Evolutionary conservation across 768 basidiomycete genomes (phyloP), one percentile per base, ranked within the genome.

Genomic region (Boletus rubroflammeus): DNA sequence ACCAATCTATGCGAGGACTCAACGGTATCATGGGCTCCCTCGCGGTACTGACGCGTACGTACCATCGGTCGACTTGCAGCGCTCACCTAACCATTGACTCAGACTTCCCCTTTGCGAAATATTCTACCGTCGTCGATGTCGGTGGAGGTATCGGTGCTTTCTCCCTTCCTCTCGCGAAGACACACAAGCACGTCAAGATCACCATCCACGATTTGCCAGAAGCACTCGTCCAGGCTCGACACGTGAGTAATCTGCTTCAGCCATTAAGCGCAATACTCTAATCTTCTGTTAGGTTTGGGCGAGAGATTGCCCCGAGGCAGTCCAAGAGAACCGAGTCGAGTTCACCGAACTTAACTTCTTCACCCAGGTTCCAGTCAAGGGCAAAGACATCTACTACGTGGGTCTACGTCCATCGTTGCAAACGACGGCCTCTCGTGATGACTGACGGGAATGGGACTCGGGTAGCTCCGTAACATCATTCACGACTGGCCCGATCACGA

Each of bases 401-500:
- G 15, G 72, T 54, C 17, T 23, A 23, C 3, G 19, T 39, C 5
- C 13, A 21, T 28, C 6, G 1, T 38, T 19, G 11, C 4, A 5
- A 5, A 13, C 10, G 1, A 17, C 15, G 9, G 1, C 11, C n/a
- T 19, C 6, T 36, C 21, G 21, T 5, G 35, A 45, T 29, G 28
- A 23, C 41, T 41, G 38, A 43, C 7, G 28, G 1, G 5, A 19
- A 35, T 14, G 15, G 29, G 3, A 14, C 6, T 40, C 28, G 21
- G 19, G 8, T 42, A 64, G 62, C 62, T 62, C 21, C 62, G 62
- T 29, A 62, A 61, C 29, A 62, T 68, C 38, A 61, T 66, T 26
- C 72, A 72, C 40, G 61, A 73, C 51, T 74, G 71, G 72, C 60
- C 69, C 9, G 73, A 73, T 51, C 51, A 59, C 2, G 59, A 65